Evolutionary conservation across 441 rosid species (phyloP).

Genomic region (Pelargonium australe): DNA sequence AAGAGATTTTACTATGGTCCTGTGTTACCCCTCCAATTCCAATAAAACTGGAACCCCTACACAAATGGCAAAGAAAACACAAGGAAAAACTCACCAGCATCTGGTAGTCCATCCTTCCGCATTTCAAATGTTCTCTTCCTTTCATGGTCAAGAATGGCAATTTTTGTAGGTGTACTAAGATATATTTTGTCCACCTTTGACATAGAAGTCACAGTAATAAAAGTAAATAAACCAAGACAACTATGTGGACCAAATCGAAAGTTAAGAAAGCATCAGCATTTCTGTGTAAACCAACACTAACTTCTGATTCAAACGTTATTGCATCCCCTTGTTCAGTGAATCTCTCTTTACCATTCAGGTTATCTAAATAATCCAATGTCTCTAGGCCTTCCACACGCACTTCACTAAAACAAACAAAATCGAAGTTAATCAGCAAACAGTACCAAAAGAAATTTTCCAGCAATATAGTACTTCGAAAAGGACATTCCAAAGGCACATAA

Average conservation of each 20-base stretch:
- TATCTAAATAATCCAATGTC: slow-evolving; percentile 47
- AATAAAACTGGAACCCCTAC: neutral
- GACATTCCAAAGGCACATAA: neutral
- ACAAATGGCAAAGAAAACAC: neutral
- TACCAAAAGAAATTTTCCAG: neutral
- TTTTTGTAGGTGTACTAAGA: slow-evolving; percentile 42
- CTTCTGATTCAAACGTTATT: slow-evolving; percentile 40
- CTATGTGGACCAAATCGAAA: neutral
- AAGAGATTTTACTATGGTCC: neutral
- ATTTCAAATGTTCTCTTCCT: slow-evolving; percentile 42
- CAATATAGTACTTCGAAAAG: neutral
- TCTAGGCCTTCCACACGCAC: slow-evolving; percentile 52
- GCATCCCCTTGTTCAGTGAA: slow-evolving; percentile 44
- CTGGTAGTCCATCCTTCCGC: slow-evolving; percentile 48
- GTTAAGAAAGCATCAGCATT: neutral
- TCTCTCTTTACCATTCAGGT: slow-evolving; percentile 30
- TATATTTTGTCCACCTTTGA: slow-evolving; percentile 36
- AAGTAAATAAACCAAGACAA: neutral
- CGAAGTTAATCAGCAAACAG: neutral
- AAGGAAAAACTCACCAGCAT: slow-evolving; percentile 34
- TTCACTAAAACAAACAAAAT: slow-evolving; percentile 34
- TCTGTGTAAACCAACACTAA: slow-evolving; percentile 20
- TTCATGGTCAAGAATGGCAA: slow-evolving; percentile 45
- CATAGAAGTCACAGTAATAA: slow-evolving; percentile 1
- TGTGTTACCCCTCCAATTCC: neutral